Evolutionary conservation across 352 stramenopile species (phyloP).

Genomic region (Phytopythium kandeliae): DNA sequence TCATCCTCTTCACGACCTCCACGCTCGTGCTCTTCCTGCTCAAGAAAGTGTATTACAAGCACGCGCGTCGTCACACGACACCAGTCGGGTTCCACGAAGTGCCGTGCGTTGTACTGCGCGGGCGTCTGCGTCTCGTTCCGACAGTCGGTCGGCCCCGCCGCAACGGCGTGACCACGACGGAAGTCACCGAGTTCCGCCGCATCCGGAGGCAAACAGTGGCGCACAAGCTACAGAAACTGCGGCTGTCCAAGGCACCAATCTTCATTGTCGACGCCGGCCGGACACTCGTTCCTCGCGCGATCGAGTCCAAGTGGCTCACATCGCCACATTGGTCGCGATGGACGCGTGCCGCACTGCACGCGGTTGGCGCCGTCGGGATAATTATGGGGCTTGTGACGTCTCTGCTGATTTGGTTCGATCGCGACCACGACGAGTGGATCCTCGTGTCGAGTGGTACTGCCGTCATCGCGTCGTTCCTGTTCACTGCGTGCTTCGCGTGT

Average conservation of each 20-base stretch:
- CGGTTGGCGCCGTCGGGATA: not conserved
- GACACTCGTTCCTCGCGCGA: slow-evolving; percentile 4
- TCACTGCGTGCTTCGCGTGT: slow-evolving; percentile 1
- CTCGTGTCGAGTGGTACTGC: not conserved
- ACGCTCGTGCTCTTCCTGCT: slow-evolving; percentile 22
- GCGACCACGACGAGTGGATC: not conserved
- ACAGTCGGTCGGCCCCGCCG: not conserved
- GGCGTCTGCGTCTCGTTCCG: slow-evolving; percentile 11
- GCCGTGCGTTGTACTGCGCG: slow-evolving; percentile 18
- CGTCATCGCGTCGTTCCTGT: not conserved
- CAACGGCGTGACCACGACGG: not conserved
- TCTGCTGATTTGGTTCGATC: not conserved
- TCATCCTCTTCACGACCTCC: slow-evolving; percentile 19
- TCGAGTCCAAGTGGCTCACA: not conserved
- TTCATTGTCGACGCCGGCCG: slow-evolving; percentile 14
- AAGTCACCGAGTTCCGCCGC: not conserved
- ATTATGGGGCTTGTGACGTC: not conserved
- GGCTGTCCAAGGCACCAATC: slow-evolving; percentile 7
- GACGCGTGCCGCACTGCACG: not conserved
- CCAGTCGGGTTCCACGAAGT: slow-evolving; percentile 7
- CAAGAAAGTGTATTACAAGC: slow-evolving; percentile 17
- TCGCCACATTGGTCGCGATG: not conserved
- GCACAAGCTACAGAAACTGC: slow-evolving; percentile 10
- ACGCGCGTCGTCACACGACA: slow-evolving; percentile 1
- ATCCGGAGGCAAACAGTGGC: slow-evolving; percentile 1